Percentiles rank a stretch among this genome's conserved stretches.
phyloP scores from a whole-genome alignment of 352 stramenopile species.

The Phytophthora pinifolia region DNA sequence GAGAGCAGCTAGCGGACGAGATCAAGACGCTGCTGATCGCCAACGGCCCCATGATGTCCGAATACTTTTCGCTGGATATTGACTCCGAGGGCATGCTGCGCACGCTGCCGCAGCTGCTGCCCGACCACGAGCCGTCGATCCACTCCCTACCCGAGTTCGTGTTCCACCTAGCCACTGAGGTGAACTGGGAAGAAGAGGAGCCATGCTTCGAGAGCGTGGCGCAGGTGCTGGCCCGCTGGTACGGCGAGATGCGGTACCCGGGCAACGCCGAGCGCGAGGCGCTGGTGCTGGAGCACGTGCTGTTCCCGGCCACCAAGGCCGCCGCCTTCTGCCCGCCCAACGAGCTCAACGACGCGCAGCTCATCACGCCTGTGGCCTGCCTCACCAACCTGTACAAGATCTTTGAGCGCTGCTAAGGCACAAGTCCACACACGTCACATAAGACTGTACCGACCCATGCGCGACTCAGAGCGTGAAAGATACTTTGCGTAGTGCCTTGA shows the following conservation, averaged over 20 bases:
- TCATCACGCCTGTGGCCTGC: slow-evolving; percentile 90
- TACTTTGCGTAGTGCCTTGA: too few species aligned
- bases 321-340: slow-evolving; percentile 59
- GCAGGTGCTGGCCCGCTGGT: slow-evolving; percentile 92
- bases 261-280: slow-evolving; percentile 47
- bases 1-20: slow-evolving; percentile 69
- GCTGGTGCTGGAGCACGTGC: slow-evolving; percentile 90
- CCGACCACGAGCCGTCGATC: slow-evolving; percentile 89
- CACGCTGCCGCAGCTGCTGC: slow-evolving; percentile 88
- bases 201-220: slow-evolving; percentile 95
- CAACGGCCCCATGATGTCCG: slow-evolving; percentile 94
- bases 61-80: slow-evolving; percentile 97
- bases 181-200: slow-evolving; percentile 95
- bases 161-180: slow-evolving; percentile 92
- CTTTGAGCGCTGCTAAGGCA: slow-evolving; percentile 94
- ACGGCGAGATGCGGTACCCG: slow-evolving; percentile 85
- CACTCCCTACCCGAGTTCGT: slow-evolving; percentile 95
- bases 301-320: slow-evolving; percentile 92
- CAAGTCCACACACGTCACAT: too few species aligned
- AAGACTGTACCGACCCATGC: not conserved
- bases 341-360: slow-evolving; percentile 76
- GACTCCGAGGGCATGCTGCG: slow-evolving; percentile 75
- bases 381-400: slow-evolving; percentile 98
- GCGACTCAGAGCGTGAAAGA: slow-evolving; percentile 7
- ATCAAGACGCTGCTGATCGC: slow-evolving; percentile 80